Base-by-base conservation (phyloP, 345 rosid genomes). In the Toxicodendron radicans region DNA sequence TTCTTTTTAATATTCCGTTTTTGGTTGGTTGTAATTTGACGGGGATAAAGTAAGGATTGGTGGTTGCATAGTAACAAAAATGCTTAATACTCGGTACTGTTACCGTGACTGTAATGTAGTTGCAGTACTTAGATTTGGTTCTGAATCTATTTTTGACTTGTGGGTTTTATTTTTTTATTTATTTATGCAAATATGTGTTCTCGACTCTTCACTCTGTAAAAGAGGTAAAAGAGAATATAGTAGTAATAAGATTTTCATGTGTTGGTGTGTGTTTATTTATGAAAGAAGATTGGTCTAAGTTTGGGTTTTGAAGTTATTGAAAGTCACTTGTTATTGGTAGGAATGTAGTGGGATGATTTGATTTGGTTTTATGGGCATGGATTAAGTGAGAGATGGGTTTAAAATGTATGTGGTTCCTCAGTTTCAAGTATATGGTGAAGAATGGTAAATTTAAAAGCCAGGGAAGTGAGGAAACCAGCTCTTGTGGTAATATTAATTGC, bases 21-120 rank as follows among this genome's bases (percentile, higher is more conserved):
- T 64, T 48, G 13, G 30, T 49, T 72, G 71, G 45, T 23, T 70
- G 20, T 71, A 69, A 57, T 75, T 75, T 38, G 14, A 70, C 45
- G 60, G 61, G 70, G 74, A 20, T 52, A 45, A 43, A 59, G 33
- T 72, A 51, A 17, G 10, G 35, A 38, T 38, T 38, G 43, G 9
- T 38, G 6, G 43, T 7, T 38, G 43, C 7, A 38, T 38, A 7
- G 8, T 38, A 5, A 7, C 43, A 38, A 8, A 8, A 38, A 38
- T 38, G 43, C 8, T 38, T 38, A 5, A 38, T 38, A 7, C 43
- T 1, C 43, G 43, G 6, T 38, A 38, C 43, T 38, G 43, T 38
- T 38, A 38, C 43, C 43, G 9, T 38, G 8, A 7, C 7, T 9
- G 9, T 38, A 7, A 1, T 38, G 43, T 38, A 38, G 43, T 38